These are phyloP conservation scores for Strigomonas culicis DNA, from an alignment of 208 protist genomes.

Conservation along the genomic window DNA sequence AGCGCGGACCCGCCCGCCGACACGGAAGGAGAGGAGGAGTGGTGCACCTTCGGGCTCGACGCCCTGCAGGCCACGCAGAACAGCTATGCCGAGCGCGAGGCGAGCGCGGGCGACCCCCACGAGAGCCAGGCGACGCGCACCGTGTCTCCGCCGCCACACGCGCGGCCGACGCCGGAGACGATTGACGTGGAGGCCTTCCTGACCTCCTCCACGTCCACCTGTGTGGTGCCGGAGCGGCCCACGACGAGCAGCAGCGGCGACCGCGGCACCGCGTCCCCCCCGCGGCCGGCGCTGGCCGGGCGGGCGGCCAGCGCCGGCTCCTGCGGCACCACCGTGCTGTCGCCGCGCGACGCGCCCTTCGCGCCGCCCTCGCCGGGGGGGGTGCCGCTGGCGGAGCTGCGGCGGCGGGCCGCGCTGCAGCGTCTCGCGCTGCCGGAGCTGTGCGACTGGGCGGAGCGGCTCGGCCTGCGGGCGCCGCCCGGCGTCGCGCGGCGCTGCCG, in stretches of 20 bases:
- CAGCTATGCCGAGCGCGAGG: conserved; percentile 7
- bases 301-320: too few relatives aligned
- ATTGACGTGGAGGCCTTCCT: conserved; percentile 32
- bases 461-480: conserved; percentile 4
- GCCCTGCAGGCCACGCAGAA: conserved; percentile 26
- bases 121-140: not conserved
- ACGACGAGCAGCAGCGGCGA: not conserved
- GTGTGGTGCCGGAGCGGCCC: not conserved
- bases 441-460: not conserved
- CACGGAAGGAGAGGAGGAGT: conserved; percentile 14
- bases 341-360: too few relatives aligned
- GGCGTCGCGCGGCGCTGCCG: not conserved
- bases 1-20: too few relatives aligned
- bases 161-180: not conserved
- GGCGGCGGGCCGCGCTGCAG: too few relatives aligned
- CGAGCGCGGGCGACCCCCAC: too few relatives aligned
- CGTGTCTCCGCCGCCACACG: too few relatives aligned
- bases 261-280: too few relatives aligned
- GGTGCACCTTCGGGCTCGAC: conserved; percentile 34
- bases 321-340: too few relatives aligned
- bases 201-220: conserved; percentile 5
- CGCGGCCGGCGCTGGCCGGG: too few relatives aligned
- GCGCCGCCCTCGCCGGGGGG: too few relatives aligned
- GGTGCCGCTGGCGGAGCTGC: too few relatives aligned
- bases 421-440: not conserved